Base-by-base conservation (phyloP, 345 rosid genomes). In the Citrus mangshanensis region DNA sequence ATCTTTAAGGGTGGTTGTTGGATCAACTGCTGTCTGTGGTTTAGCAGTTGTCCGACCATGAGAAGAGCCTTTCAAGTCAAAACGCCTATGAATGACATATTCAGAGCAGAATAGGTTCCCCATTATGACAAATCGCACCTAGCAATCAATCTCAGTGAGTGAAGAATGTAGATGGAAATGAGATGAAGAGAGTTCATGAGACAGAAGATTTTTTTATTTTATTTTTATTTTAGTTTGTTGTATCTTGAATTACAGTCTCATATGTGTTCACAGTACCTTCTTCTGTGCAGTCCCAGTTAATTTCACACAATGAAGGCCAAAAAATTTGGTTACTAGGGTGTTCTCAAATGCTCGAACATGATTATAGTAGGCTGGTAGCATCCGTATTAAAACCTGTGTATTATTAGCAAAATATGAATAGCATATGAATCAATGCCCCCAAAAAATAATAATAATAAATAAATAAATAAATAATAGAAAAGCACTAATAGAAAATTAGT, bases 1-100 rank as follows among this genome's bases (percentile, higher is more conserved):
- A 82, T 96, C 99, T 85, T 94, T 96, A 78, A 96, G 98, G 34
- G 98, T 96, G 18, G 93, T 91, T 25, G 89, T 90, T 55, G 95
- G 90, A 83, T 96, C 98, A n/a, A 96, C 90, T 77, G 90, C 98
- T 37, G 95, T 81, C 81, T 96, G 95, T 0, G 98, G 92, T 80
- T 88, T 95, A 71, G 88, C 85, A 34, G 97, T 94, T 19, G 89
- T 85, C 6, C 98, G 97, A 74, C 99, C 99, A 77, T 94, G 98
- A 68, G 98, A 96, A 34, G 99, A 96, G 74, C 99, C 99, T 89
- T 96, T 96, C 81, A 96, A 86, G 84, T 96, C 99, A 37, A 94
- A 96, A 56, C 97, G 92, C 75, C 98, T 89, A 81, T 96, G 98
- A 70, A 96, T 89, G 59, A 87, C 80, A 80, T 88, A 84, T 72